These are phyloP conservation scores for Daldinia decipiens DNA, from an alignment of 495 filamentous ascomycete species.

Conservation along the genomic window DNA sequence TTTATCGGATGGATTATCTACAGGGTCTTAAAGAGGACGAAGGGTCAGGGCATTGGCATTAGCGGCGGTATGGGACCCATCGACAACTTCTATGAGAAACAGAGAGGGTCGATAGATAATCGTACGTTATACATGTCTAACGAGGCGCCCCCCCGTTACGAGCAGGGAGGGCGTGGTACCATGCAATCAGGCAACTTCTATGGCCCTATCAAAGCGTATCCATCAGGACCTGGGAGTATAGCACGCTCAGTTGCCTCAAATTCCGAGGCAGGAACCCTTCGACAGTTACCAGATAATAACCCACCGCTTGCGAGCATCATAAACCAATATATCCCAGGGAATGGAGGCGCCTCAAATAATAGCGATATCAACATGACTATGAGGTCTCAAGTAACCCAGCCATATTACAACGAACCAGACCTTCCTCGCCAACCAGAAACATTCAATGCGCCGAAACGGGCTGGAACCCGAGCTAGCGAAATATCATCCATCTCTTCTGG, in stretches of 20 bases:
- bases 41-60: constrained; percentile 14
- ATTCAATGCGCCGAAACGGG: constrained; percentile 47
- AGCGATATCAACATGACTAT: constrained; percentile 36
- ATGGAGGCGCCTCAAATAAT: constrained; percentile 22
- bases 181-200: constrained; percentile 44
- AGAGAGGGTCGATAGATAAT: constrained; percentile 10
- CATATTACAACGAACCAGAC: constrained; percentile 54
- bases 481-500: constrained; percentile 65
- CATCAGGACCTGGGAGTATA: constrained; percentile 17
- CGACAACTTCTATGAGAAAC: constrained; percentile 19
- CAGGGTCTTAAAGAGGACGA: constrained; percentile 51
- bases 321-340: constrained; percentile 19
- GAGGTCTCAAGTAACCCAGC: constrained; percentile 45
- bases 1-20: constrained; percentile 54
- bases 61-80: constrained; percentile 29
- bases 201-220: constrained; percentile 42
- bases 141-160: constrained; percentile 51
- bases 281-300: constrained; percentile 11
- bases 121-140: constrained; percentile 32
- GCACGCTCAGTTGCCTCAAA: constrained; percentile 16
- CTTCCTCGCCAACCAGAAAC: constrained; percentile 50
- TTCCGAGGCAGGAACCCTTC: constrained; percentile 31
- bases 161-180: constrained; percentile 45
- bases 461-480: constrained; percentile 51
- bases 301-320: constrained; percentile 15